Conservation (phyloP, 345 rosid genomes). For the Eucalyptus fibrosa region DNA sequence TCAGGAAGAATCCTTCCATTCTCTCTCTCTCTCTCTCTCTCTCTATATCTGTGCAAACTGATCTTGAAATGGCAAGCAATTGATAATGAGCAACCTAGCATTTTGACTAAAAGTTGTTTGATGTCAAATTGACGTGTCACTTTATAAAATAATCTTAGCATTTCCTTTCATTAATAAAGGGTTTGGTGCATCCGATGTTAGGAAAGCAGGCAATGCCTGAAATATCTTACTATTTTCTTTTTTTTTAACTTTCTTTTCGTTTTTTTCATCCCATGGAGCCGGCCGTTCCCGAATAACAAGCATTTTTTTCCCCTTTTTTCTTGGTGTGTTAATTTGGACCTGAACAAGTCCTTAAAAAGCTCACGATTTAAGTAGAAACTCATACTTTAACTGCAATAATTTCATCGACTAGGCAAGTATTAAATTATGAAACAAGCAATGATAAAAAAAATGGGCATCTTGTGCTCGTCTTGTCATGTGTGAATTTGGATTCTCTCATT, state of each 20-base stretch:
- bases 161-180: background rate
- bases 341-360: accelerated
- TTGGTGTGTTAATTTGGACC: background rate
- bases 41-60: background rate
- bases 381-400: too few relatives aligned
- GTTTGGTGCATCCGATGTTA: background rate
- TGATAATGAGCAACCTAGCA: background rate
- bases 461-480: background rate
- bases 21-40: background rate
- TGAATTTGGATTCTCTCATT: background rate
- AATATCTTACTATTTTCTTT: background rate
- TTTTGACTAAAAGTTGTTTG: background rate
- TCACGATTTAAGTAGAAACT: too few relatives aligned
- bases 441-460: background rate
- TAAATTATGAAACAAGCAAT: too few relatives aligned
- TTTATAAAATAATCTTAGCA: background rate
- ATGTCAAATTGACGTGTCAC: background rate
- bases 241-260: too few relatives aligned
- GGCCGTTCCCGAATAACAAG: too few relatives aligned
- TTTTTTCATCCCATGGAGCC: too few relatives aligned
- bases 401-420: background rate
- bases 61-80: background rate
- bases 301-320: background rate
- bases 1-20: background rate
- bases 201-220: background rate